These are phyloP conservation scores for Rosa hybrid DNA, from an alignment of 331 rosid genomes.

Conservation along the genomic window DNA sequence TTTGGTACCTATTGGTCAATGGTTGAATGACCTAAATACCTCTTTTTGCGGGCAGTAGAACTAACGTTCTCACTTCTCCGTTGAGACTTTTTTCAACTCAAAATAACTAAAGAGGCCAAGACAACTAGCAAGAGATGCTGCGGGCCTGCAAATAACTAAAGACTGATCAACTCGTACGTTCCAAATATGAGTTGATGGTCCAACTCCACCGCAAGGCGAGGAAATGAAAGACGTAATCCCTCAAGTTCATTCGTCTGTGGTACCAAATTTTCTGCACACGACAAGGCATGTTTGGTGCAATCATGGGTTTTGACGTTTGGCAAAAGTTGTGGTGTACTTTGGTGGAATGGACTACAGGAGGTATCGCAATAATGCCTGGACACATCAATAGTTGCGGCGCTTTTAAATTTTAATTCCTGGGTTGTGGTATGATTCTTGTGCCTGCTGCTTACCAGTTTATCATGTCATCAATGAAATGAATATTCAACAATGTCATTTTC, in stretches of 20 bases:
- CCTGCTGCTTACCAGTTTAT: background rate
- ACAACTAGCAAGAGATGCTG: no score
- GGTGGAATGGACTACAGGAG: background rate
- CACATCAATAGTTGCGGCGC: background rate
- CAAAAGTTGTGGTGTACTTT: background rate
- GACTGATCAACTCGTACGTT: background rate
- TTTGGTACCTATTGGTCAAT: background rate
- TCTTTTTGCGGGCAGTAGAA: no score
- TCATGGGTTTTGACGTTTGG: background rate
- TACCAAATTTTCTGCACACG: background rate
- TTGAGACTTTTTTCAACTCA: no score
- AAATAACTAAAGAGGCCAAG: no score
- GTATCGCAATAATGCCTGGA: constrained; percentile 1
- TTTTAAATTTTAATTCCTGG: background rate
- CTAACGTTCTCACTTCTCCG: no score
- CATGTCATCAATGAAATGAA: background rate
- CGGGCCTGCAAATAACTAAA: no score
- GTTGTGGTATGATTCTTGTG: background rate
- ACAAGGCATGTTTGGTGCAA: background rate
- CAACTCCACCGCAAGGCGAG: background rate
- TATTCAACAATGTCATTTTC: background rate
- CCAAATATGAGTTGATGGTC: background rate
- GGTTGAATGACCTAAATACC: no score
- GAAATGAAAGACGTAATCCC: background rate
- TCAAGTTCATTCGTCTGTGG: background rate